phyloP scores from a whole-genome alignment of 257 asterid species.

The Plectranthus barbatus region DNA sequence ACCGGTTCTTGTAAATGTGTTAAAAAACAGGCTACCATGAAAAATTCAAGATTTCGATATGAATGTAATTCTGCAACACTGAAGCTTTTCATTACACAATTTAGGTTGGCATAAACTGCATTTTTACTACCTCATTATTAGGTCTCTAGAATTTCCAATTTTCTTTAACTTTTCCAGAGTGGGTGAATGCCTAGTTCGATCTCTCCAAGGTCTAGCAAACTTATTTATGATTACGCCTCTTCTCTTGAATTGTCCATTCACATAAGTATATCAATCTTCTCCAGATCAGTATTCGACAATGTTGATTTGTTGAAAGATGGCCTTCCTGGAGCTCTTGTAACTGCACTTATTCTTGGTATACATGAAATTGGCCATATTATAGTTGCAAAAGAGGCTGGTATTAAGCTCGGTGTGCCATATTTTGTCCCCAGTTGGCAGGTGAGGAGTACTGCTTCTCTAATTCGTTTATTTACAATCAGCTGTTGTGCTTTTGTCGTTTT shows the following conservation, averaged over 20 bases:
- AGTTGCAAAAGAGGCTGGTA: slow-evolving; percentile 64
- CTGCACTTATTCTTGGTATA: slow-evolving; percentile 65
- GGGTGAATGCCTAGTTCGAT: neutral
- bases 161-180: neutral
- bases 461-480: neutral
- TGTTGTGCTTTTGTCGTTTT: neutral
- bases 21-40: neutral
- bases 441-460: slow-evolving; percentile 16
- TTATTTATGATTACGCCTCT: neutral
- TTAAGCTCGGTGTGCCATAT: slow-evolving; percentile 79
- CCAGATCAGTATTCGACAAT: slow-evolving; percentile 72
- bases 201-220: neutral
- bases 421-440: slow-evolving; percentile 99
- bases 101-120: neutral
- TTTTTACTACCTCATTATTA: neutral
- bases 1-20: neutral
- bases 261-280: slow-evolving; percentile 10
- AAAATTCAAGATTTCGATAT: neutral
- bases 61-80: neutral
- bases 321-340: slow-evolving; percentile 89
- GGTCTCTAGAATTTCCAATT: slow-evolving; percentile 3
- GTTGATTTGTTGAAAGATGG: slow-evolving; percentile 65
- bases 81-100: slow-evolving; percentile 3
- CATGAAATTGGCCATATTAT: slow-evolving; percentile 79
- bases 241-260: neutral